Percentiles rank a stretch among this genome's conserved stretches.
phyloP scores from a whole-genome alignment of 1,139 yeast genomes.

The Yarrowia galli region DNA sequence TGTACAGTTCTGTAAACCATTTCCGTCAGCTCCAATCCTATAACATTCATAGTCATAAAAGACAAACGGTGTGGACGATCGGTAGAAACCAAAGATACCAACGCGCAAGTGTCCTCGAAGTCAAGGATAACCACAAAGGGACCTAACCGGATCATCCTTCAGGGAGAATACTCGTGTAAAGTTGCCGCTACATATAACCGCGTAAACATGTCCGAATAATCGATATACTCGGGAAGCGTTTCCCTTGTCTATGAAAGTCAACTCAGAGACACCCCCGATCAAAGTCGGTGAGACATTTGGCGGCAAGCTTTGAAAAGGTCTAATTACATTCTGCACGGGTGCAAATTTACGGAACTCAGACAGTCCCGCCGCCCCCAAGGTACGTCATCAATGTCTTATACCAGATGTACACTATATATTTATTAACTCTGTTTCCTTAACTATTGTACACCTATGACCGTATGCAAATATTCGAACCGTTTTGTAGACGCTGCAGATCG shows the following conservation, averaged over 20 bases:
- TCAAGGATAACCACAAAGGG: no score
- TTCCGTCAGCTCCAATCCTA: no score
- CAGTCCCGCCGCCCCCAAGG: no score
- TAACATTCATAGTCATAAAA: no score
- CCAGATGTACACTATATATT: constrained; percentile 29
- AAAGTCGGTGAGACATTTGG: background rate
- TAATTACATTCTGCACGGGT: background rate
- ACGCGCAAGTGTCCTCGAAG: no score
- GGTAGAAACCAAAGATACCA: no score
- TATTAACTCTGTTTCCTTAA: constrained; percentile 35
- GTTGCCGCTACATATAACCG: background rate
- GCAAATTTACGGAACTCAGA: no score
- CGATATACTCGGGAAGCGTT: background rate
- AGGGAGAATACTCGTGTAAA: no score
- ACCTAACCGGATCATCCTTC: no score
- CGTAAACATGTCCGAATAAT: background rate
- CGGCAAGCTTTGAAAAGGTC: background rate
- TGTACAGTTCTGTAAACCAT: no score
- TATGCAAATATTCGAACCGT: constrained; percentile 77
- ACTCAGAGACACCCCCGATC: background rate
- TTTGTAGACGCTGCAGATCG: constrained; percentile 65
- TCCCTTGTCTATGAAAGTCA: background rate
- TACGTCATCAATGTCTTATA: background rate
- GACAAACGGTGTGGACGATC: no score
- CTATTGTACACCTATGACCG: constrained; percentile 48